Conservation (phyloP, 768 basidiomycete genomes). For the Tulasnella calospora region DNA sequence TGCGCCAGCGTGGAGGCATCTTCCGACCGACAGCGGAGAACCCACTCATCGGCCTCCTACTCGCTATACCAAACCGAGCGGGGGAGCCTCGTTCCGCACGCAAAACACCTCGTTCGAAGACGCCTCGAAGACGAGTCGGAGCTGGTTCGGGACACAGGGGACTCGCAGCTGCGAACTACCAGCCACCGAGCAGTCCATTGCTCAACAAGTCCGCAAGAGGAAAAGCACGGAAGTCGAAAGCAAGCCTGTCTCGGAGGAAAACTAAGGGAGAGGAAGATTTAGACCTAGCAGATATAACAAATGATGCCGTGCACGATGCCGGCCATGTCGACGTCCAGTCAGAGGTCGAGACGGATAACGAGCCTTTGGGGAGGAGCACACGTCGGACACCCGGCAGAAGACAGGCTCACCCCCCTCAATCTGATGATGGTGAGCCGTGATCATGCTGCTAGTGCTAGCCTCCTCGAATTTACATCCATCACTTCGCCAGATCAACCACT, state of each 20-base stretch:
- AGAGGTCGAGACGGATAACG: slow-evolving; percentile 4
- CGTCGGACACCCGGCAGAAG: neutral
- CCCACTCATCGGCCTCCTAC: slow-evolving; percentile 18
- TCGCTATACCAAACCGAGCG: slow-evolving; percentile 5
- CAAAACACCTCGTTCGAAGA: neutral
- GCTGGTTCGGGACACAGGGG: neutral
- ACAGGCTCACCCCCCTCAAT: neutral
- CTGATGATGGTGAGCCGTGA: neutral
- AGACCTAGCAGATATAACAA: neutral
- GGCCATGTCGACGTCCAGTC: neutral
- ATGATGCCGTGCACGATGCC: neutral
- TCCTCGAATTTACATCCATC: neutral
- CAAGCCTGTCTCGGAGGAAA: neutral
- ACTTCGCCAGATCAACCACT: neutral
- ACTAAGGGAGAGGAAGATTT: neutral
- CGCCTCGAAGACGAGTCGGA: neutral
- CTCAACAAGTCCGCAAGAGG: neutral
- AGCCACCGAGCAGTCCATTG: slow-evolving; percentile 7
- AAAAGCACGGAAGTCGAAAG: neutral
- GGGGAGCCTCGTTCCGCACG: neutral
- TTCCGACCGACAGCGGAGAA: slow-evolving; percentile 20
- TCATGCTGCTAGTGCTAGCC: neutral
- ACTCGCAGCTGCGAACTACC: neutral
- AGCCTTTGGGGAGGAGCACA: neutral
- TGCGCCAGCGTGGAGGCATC: slow-evolving; percentile 22